These are phyloP conservation scores for Akanthomyces uredinophilus DNA, from an alignment of 2,329 filamentous ascomycete species.

Conservation along the genomic window DNA sequence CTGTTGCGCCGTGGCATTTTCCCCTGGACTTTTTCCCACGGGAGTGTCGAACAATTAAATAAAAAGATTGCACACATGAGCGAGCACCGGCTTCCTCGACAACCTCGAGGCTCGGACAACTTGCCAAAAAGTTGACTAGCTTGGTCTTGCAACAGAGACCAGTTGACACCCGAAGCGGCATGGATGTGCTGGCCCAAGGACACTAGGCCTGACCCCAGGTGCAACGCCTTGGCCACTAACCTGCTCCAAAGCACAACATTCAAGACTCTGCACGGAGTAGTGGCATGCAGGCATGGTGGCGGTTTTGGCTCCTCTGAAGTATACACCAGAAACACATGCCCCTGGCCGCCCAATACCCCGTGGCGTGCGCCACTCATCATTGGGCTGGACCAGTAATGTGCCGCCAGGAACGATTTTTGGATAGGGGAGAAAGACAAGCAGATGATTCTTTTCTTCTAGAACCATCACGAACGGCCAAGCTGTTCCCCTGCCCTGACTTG, in stretches of 20 bases:
- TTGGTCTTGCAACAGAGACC: neutral
- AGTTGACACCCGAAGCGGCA: neutral
- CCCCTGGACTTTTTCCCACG: neutral
- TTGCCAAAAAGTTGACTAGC: conserved; percentile 7
- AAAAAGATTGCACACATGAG: neutral
- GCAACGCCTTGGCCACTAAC: neutral
- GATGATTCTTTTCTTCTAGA: neutral
- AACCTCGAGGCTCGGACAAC: neutral
- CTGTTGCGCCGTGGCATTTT: neutral
- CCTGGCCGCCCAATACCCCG: neutral
- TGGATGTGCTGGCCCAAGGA: neutral
- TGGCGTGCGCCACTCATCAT: conserved; percentile 8
- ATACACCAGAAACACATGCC: neutral
- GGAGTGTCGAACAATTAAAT: neutral
- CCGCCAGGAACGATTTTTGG: neutral
- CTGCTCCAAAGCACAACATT: neutral
- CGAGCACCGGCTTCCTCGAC: neutral
- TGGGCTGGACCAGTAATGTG: neutral
- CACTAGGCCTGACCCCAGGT: neutral
- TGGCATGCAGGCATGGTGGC: too few species aligned
- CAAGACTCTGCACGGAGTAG: neutral
- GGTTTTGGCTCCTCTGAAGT: neutral
- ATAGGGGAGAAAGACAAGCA: neutral
- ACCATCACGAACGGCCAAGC: neutral
- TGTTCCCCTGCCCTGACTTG: neutral